A percentile compares a stretch with the other conserved stretches of the same genome.
phyloP scores from a whole-genome alignment of 2,329 filamentous ascomycete genomes.

The Zymoseptoria passerinii region DNA sequence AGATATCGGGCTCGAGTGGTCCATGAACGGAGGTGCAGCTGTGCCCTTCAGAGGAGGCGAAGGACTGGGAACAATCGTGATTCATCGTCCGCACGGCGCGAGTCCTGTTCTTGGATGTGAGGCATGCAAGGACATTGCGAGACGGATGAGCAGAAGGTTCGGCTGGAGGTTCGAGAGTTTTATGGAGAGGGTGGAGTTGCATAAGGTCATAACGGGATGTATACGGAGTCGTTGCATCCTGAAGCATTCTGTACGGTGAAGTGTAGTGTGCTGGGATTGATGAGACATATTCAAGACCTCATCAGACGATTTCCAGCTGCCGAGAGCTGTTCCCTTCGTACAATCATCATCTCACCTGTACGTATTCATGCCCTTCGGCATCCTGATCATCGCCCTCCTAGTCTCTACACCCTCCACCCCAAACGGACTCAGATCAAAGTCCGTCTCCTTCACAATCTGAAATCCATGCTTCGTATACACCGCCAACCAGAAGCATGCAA shows the following conservation, averaged over 20 bases:
- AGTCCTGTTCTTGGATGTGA: slow-evolving; percentile 19
- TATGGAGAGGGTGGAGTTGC: slow-evolving; percentile 6
- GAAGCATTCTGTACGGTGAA: too few relatives aligned
- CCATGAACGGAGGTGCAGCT: slow-evolving; percentile 11
- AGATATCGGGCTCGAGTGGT: slow-evolving; percentile 10
- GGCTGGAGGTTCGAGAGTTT: slow-evolving; percentile 19
- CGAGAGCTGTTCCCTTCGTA: too few relatives aligned
- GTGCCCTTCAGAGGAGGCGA: slow-evolving; percentile 6
- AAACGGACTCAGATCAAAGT: slow-evolving; percentile 17
- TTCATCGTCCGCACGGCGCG: slow-evolving; percentile 26
- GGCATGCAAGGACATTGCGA: slow-evolving; percentile 23
- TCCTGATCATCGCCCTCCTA: slow-evolving; percentile 13
- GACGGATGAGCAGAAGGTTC: slow-evolving; percentile 26
- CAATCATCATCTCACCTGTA: too few relatives aligned
- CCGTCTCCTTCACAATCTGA: slow-evolving; percentile 12
- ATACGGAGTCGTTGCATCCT: too few relatives aligned
- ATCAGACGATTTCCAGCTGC: too few relatives aligned
- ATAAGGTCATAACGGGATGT: not conserved
- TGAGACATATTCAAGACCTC: too few relatives aligned
- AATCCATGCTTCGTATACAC: slow-evolving; percentile 33
- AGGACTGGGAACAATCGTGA: slow-evolving; percentile 8
- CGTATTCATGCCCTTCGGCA: too few relatives aligned
- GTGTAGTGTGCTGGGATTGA: too few relatives aligned
- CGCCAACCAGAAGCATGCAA: slow-evolving; percentile 27
- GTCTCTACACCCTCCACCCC: slow-evolving; percentile 17